Conservation (phyloP, 1,284 basidiomycete genomes). For the Boletus calvinii region DNA sequence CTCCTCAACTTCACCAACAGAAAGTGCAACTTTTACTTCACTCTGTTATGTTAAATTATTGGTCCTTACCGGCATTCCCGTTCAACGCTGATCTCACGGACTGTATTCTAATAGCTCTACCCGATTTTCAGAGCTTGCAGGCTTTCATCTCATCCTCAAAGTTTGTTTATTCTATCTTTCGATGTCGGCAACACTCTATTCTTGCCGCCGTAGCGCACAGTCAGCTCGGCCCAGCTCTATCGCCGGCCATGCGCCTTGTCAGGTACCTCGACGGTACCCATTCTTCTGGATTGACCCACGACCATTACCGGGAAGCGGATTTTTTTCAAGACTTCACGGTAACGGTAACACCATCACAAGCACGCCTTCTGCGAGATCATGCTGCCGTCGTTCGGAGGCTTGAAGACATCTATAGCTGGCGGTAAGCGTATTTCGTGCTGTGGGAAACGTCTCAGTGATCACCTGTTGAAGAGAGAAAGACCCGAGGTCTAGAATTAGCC, state of each 20-base stretch:
- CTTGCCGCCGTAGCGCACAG: slow-evolving; percentile 33
- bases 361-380: slow-evolving; percentile 18
- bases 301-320: slow-evolving; percentile 1
- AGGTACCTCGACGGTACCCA: slow-evolving; percentile 1
- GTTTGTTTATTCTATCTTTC: slow-evolving; percentile 33
- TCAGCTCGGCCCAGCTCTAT: slow-evolving; percentile 34
- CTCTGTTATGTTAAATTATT: slow-evolving; percentile 2
- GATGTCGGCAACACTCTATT: slow-evolving; percentile 34
- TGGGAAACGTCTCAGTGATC: neutral
- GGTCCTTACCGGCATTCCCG: neutral
- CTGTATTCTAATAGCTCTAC: slow-evolving; percentile 29
- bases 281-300: neutral
- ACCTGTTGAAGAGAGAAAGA: slow-evolving; percentile 31
- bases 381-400: slow-evolving; percentile 24
- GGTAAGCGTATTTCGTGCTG: slow-evolving; percentile 22
- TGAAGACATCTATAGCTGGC: slow-evolving; percentile 39
- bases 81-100: slow-evolving; percentile 32
- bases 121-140: slow-evolving; percentile 32
- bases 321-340: slow-evolving; percentile 5
- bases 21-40: neutral
- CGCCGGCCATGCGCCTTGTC: slow-evolving; percentile 34
- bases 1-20: neutral
- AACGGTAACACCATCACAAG: slow-evolving; percentile 18
- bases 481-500: slow-evolving; percentile 26
- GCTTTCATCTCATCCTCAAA: slow-evolving; percentile 34